A percentile compares a stretch with the other conserved stretches of the same genome.
These are phyloP conservation scores for Quercus wislizeni DNA, from an alignment of 306 rosid genomes.

Conservation along the genomic window DNA sequence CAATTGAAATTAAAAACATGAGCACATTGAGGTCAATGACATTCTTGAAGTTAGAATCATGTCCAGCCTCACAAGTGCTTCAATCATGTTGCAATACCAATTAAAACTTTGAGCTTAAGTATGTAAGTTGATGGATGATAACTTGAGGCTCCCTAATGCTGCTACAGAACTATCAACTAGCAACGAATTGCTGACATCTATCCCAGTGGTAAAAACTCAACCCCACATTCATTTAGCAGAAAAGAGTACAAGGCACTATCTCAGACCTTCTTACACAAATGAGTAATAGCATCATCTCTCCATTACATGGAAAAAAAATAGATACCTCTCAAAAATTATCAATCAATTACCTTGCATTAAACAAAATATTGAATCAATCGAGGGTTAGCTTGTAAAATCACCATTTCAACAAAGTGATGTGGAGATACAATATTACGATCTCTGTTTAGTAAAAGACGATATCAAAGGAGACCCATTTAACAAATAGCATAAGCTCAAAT, in stretches of 20 bases:
- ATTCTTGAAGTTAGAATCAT: too few relatives aligned
- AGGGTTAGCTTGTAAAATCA: not conserved
- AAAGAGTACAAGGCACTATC: not conserved
- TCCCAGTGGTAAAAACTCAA: not conserved
- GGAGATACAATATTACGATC: not conserved
- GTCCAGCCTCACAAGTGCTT: not conserved
- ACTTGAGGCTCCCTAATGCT: not conserved
- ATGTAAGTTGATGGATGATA: not conserved
- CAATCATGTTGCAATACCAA: not conserved
- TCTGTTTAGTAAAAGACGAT: not conserved
- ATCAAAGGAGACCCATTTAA: not conserved
- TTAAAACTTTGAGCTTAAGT: not conserved
- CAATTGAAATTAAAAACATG: not conserved
- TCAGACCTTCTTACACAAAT: not conserved
- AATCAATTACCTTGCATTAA: not conserved
- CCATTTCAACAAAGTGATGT: not conserved
- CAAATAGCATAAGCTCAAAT: too few relatives aligned
- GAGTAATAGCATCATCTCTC: not conserved
- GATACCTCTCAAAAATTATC: not conserved
- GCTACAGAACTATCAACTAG: not conserved
- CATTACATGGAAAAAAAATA: not conserved
- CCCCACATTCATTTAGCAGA: not conserved
- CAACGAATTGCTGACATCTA: not conserved
- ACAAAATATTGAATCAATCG: not conserved
- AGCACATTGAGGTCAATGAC: not conserved